Evolutionary conservation across 768 basidiomycete genomes (phyloP).

Genomic region (Obba rivulosa): DNA sequence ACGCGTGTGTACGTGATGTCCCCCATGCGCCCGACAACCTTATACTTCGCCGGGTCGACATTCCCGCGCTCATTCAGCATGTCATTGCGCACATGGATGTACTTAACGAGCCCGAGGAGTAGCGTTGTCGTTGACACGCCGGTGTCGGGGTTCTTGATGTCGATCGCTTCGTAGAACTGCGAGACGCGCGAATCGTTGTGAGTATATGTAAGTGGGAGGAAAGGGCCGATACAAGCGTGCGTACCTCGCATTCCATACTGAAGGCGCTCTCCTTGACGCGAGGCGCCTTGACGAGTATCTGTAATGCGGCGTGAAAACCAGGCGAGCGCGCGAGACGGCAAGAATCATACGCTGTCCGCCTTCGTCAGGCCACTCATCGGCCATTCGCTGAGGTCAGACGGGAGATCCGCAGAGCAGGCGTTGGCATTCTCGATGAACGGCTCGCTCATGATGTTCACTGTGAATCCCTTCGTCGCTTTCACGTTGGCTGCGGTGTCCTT

Average conservation of each 20-base stretch:
- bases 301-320: neutral
- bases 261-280: constrained; percentile 43
- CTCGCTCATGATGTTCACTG: constrained; percentile 55
- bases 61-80: constrained; percentile 29
- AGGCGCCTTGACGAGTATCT: constrained; percentile 35
- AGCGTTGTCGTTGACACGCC: constrained; percentile 25
- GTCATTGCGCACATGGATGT: constrained; percentile 38
- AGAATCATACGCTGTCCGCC: constrained; percentile 26
- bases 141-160: constrained; percentile 28
- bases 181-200: too few relatives aligned
- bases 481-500: constrained; percentile 47
- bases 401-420: constrained; percentile 31
- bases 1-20: constrained; percentile 31
- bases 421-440: constrained; percentile 37
- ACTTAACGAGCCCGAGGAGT: constrained; percentile 33
- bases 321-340: neutral
- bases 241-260: constrained; percentile 41
- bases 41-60: constrained; percentile 31
- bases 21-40: constrained; percentile 33
- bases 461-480: constrained; percentile 41
- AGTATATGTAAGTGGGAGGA: too few relatives aligned
- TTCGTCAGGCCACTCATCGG: constrained; percentile 36
- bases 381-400: constrained; percentile 36
- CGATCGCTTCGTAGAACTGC: constrained; percentile 29
- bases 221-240: constrained; percentile 2